Evolutionary conservation across 2,329 filamentous ascomycete species (phyloP), one percentile per base, ranked within the genome.

Genomic region (Talaromyces funiculosus): DNA sequence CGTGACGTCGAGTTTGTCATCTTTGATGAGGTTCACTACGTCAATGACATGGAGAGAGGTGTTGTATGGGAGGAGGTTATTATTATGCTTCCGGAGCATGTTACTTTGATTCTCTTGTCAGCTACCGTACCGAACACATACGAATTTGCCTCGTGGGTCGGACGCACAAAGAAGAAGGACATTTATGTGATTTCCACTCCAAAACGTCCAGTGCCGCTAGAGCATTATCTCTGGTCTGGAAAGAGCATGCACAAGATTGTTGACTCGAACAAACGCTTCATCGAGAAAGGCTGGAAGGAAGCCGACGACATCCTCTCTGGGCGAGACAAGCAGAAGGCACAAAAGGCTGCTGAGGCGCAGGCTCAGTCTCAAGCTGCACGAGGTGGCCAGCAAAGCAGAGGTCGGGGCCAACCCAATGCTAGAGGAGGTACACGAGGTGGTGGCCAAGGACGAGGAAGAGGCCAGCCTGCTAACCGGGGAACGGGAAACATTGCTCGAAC

Each of bases 1-100:
- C 86, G 94, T 67, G 94, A 99, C 71, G 94, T 99, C 8, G 94
- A 99, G 67, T 99, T 96, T 72, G 94, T 99, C 67, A 97, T 99
- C 53, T 99, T 99, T 64, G 94, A 99, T 69, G 94, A 99, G 75
- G 94, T 99, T 1, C 94, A 99, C 76, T 99, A 99, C 72, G 93
- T 99, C 65, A 99, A 97, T 71, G 94, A 99, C 72, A 83, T 89
- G 26, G 94, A 97, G 73, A 85, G 94, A 76, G 94, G 94, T 69
- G 94, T 99, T 5, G 94, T 99, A 0, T 99, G 94, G 94, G 94
- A 99, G 75, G 94, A 99, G 75, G 94, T 99, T 68, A 99, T 99
- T 70, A 99, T 99, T 69, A 97, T 99, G 94, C 82, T 99, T 59
- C 94, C 94, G 0, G 92, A 96, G 72, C 94, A 99, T 76, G 91